A percentile compares a stretch with the other conserved stretches of the same genome.
phyloP scores from a whole-genome alignment of 106 monocot genomes.

The Alisma plantagoaquatica region DNA sequence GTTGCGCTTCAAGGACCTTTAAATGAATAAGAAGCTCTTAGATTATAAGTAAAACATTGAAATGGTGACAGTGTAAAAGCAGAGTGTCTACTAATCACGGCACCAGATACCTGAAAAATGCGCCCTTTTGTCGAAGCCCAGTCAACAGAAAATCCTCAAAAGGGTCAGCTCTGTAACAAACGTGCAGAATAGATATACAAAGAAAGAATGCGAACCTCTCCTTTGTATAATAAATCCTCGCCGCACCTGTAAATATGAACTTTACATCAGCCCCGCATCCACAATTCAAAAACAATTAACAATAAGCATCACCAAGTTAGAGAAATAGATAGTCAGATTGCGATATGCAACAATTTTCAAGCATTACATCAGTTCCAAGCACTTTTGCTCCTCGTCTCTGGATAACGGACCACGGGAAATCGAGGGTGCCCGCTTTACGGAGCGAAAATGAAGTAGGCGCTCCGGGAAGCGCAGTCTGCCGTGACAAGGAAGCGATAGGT shows the following conservation, averaged over 20 bases:
- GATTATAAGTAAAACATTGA: too few relatives aligned
- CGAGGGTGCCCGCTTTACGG: neutral
- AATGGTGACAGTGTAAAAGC: too few relatives aligned
- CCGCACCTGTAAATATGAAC: slow-evolving; percentile 47
- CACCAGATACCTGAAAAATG: slow-evolving; percentile 51
- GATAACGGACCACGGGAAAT: slow-evolving; percentile 50
- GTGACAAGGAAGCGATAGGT: too few relatives aligned
- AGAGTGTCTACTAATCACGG: too few relatives aligned
- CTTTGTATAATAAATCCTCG: slow-evolving; percentile 74
- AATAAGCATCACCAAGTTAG: neutral
- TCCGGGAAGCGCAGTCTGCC: too few relatives aligned
- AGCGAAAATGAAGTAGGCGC: too few relatives aligned
- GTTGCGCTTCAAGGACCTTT: slow-evolving; percentile 66
- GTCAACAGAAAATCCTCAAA: neutral
- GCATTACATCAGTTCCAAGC: slow-evolving; percentile 53
- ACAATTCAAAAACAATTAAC: neutral
- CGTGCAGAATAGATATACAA: slow-evolving; percentile 10
- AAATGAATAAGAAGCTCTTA: neutral
- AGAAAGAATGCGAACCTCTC: slow-evolving; percentile 45
- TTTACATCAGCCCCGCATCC: neutral
- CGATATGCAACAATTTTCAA: neutral
- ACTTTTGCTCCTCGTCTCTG: slow-evolving; percentile 65
- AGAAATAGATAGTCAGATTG: neutral
- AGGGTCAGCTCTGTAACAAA: neutral
- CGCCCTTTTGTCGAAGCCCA: slow-evolving; percentile 38